Evolutionary conservation across 73 alveolate species (phyloP), one percentile per base, ranked within the genome.

Genomic region (Paraurostyla sp.): DNA sequence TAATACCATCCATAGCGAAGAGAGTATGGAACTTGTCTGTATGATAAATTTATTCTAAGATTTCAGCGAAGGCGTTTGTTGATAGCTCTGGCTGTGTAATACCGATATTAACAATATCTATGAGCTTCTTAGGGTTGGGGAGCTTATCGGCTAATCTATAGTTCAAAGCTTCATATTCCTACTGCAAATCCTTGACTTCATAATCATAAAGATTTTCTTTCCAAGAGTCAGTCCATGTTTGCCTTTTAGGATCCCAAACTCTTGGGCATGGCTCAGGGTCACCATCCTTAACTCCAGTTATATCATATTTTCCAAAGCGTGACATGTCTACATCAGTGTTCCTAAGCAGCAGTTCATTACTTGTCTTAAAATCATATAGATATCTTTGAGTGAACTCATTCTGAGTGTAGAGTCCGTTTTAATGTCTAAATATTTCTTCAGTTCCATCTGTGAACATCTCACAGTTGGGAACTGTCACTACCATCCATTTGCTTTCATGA

Each of bases 251-350:
- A 62, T 95, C 95, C 82, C 93, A 95, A 25, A 88, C 80, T 71
- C 93, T 91, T 30, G 97, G 97, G 63, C 85, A 68, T 9, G 97
- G 96, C 50, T 92, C 98, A 27, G 94, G 93, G n/a, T 95, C 97
- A 62, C 93, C 94, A 60, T 95, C 98, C 60, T 81, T 93, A 36
- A 58, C 59, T 52, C 98, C 98, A 71, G 96, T 60, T 45, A 90
- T 85, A 83, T 90, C 94, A 56, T 33, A 76, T 80, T 90, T 85
- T 2, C 98, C 98, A 71, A 90, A 95, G 38, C 69, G 42, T 42
- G 65, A 71, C 86, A 89, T 73, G 63, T 95, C 90, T 35, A 95
- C 96, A 30, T 82, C 90, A 25, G 62, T 41, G 22, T 86, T 81
- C 38, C 84, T 75, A 48, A 95, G 86, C n/a, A 80, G 62, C 16